Evolutionary conservation across 805 yeast genomes (phyloP), one percentile per base, ranked within the genome.

Genomic region (Dipodascus geniculatus): DNA sequence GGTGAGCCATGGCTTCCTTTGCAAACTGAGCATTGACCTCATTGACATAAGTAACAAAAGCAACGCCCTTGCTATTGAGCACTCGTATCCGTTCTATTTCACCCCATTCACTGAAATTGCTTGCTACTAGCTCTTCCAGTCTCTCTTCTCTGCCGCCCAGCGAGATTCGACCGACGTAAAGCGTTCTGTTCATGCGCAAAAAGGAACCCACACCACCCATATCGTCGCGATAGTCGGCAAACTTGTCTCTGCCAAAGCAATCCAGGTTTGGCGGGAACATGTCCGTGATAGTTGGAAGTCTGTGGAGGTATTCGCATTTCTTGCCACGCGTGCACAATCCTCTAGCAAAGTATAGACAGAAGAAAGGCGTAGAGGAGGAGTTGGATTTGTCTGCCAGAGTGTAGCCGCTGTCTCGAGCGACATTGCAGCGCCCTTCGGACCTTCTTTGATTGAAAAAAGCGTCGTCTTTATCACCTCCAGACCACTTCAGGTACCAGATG

Each of bases 181-280:
- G 65, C 0, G 96, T 88, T 52, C 81, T 69, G 64, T 89, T 90
- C n/a, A 73, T 72, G 38, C 73, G 70, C 59, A 77, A 74, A 64
- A 91, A 82, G 22, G 87, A 81, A 0, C 98, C 99, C 2, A 89
- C 83, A 33, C 99, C 99, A 24, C 85, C 81, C 96, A 89, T 89
- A 68, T 91, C 98, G 59, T 91, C 96, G 59, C 89, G 71, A 62
- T 87, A 87, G 50, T 81, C 85, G 1, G 85, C 74, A 57, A 84
- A 84, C 66, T 85, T 87, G 63, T 87, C 96, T 55, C 99, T 72
- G 1, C 97, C 98, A 73, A 91, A 91, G 63, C 97, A 90, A 68
- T 91, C 99, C 23, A 80, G 74, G 0, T 88, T 80, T 1, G 83
- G 75, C 1, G 81, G 75, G 49, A 73, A 73, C 42, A 72, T 67